Conservation (phyloP, 2,329 filamentous ascomycete species). For the Fusarium sp. region DNA sequence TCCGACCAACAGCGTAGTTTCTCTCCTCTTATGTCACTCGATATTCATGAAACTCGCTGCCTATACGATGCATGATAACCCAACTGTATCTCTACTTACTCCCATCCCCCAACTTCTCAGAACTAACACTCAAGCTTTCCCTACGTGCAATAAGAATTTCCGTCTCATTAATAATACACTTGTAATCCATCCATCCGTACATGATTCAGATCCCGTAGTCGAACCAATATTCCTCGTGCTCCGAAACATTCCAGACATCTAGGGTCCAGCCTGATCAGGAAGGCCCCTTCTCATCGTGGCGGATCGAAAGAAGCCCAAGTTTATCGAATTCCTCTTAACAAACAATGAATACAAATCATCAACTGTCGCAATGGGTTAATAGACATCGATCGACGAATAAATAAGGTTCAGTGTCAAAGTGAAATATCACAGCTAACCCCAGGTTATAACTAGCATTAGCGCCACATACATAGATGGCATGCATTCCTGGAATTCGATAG, state of each 20-base stretch:
- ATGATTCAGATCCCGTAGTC: not conserved
- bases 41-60: not conserved
- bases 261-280: not conserved
- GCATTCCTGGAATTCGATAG: slow-evolving; percentile 1
- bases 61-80: not conserved
- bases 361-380: not conserved
- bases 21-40: not conserved
- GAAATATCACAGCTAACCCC: not conserved
- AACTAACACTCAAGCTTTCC: not conserved
- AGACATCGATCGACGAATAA: not conserved
- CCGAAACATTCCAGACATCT: not conserved
- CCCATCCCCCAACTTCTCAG: no score
- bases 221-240: not conserved
- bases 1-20: not conserved
- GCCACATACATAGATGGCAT: slow-evolving; percentile 16
- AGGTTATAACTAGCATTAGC: not conserved
- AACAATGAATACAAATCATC: not conserved
- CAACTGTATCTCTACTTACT: not conserved
- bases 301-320: not conserved
- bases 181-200: not conserved
- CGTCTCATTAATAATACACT: not conserved
- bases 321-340: not conserved
- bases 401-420: not conserved
- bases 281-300: not conserved
- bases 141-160: not conserved